Evolutionary conservation across 2,329 filamentous ascomycete genomes (phyloP), one percentile per base, ranked within the genome.

Genomic region (Penicillium sp.): DNA sequence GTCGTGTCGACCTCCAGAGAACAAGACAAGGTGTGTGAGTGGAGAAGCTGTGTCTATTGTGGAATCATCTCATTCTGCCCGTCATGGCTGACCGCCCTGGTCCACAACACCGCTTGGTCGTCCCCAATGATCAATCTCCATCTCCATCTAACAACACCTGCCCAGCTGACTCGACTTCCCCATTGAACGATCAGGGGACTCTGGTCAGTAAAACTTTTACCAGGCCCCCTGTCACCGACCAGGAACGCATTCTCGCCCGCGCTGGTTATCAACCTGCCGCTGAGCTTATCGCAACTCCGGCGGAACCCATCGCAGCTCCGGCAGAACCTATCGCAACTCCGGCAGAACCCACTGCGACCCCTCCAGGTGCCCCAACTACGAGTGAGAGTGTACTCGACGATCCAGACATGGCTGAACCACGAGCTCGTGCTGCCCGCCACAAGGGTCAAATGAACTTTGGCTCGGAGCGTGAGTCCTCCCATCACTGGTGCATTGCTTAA

Each of bases 381-480:
- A 27, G 12, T n/a, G 5, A 4, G 5, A 4, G 6, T 13, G 26
- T 2, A 6, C 42, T 10, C 17, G 23, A 12, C 45, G 44, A 48
- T 6, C 28, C 39, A n/a, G 15, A n/a, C n/a, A 77, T 69, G 61
- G 85, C 86, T 72, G 84, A 89, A 69, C 84, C 83, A 47, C 75
- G 84, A 58, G 84, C 84, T 43, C 77, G 84, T 55, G 80, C 82
- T 56, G 82, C 82, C 59, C 83, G 85, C 58, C 85, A 88, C 70
- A 82, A 87, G 64, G 82, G 82, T 48, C 84, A 86, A 64, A 84
- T 88, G 74, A 89, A 86, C 63, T 90, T 92, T 65, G 51, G 64
- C 40, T 76, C 76, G 59, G 85, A 89, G 64, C 70, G 85, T 85
- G 70, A 48, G 78, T 66, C 34, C 39, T 2, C 18, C 27, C 12